Conservation (phyloP, 1,284 basidiomycete genomes). For the Volvariella surrecta region DNA sequence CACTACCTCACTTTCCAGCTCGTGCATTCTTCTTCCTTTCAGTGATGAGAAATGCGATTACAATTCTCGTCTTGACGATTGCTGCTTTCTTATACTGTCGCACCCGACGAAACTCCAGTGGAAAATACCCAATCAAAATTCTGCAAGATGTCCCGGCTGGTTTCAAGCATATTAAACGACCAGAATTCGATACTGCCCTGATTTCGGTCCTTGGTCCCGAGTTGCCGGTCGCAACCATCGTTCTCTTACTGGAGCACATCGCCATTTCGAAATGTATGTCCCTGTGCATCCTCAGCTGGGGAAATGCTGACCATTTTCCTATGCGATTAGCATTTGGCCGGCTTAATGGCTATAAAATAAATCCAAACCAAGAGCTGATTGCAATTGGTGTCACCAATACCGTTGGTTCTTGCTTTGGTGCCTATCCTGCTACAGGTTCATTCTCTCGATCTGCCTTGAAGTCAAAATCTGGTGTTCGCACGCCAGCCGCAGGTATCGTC, state of each 20-base stretch:
- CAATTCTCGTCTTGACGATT: conserved; percentile 79
- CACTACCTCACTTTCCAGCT: conserved; percentile 27
- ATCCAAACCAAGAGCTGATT: conserved; percentile 95
- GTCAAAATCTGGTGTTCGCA: conserved; percentile 93
- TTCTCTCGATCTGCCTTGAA: conserved; percentile 97
- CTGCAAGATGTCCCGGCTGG: conserved; percentile 80
- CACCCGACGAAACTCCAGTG: conserved; percentile 44
- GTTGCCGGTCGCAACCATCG: conserved; percentile 90
- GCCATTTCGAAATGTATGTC: conserved; percentile 83
- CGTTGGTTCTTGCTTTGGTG: conserved; percentile 78
- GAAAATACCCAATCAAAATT: conserved; percentile 82
- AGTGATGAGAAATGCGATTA: conserved; percentile 81
- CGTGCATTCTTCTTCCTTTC: conserved; percentile 85
- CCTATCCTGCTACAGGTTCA: conserved; percentile 95
- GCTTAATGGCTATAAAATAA: conserved; percentile 95
- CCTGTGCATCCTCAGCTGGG: not conserved
- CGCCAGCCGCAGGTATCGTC: conserved; percentile 84
- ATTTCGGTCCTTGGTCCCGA: conserved; percentile 68
- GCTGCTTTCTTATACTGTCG: conserved; percentile 80
- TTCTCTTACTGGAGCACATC: conserved; percentile 94
- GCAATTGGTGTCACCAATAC: conserved; percentile 97
- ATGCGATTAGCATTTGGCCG: conserved; percentile 77
- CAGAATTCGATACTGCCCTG: conserved; percentile 57
- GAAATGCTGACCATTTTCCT: conserved; percentile 6
- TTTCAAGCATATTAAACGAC: conserved; percentile 70